phyloP scores from a whole-genome alignment of 2,329 filamentous ascomycete species.

The Monascus ruber region DNA sequence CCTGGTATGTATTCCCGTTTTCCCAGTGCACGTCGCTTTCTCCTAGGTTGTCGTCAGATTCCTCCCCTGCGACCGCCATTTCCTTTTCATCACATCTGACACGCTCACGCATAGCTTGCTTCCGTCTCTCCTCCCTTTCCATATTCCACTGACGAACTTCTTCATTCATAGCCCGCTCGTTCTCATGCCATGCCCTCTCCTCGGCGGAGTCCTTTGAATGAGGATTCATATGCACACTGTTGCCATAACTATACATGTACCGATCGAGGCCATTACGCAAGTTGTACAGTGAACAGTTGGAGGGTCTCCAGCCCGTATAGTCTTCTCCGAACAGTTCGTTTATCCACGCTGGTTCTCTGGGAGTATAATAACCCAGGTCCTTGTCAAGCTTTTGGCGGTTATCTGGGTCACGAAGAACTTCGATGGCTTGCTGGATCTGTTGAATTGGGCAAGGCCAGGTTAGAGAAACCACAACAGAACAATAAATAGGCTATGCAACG shows the following conservation, averaged over 20 bases:
- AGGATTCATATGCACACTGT: constrained; percentile 21
- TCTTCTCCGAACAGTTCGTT: neutral
- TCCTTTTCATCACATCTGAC: constrained; percentile 6
- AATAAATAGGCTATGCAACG: neutral
- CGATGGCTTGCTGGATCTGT: constrained; percentile 23
- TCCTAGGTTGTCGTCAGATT: neutral
- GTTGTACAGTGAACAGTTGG: neutral
- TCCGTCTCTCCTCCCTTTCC: constrained; percentile 3
- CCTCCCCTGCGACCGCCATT: neutral
- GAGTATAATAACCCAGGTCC: constrained; percentile 3
- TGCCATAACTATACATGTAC: constrained; percentile 19
- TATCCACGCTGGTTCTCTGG: neutral
- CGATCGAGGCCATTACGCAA: constrained; percentile 3
- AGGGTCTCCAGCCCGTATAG: constrained; percentile 7
- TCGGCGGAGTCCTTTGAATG: constrained; percentile 10
- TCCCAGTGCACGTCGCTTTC: neutral
- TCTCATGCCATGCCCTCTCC: constrained; percentile 7
- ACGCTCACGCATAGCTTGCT: constrained; percentile 5
- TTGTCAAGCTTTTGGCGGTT: constrained; percentile 13
- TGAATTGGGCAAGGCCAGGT: neutral
- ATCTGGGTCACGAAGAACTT: constrained; percentile 20
- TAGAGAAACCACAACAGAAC: neutral
- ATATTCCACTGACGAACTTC: constrained; percentile 2
- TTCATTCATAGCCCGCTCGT: constrained; percentile 1
- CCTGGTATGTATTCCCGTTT: neutral